Conservation (phyloP, 345 rosid genomes). For the Populus davidiana region DNA sequence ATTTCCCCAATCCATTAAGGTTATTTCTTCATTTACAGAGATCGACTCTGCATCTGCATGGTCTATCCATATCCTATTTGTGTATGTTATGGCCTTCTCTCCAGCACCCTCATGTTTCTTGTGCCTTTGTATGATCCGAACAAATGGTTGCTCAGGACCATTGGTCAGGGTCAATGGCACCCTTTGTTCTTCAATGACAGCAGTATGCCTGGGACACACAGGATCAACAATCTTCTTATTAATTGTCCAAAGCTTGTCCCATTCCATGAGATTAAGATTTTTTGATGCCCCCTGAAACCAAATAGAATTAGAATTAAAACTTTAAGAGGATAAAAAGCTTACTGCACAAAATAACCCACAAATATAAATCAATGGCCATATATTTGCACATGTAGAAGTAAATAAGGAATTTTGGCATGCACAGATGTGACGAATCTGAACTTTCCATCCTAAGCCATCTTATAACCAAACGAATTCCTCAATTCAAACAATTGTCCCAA, state of each 20-base stretch:
- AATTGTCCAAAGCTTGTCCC: conserved; percentile 98
- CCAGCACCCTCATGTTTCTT: conserved; percentile 94
- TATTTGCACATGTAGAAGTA: not conserved
- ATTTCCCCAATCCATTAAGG: conserved; percentile 95
- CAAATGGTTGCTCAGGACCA: conserved; percentile 72
- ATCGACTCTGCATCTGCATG: conserved; percentile 66
- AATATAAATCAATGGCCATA: not conserved
- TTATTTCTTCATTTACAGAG: conserved; percentile 71
- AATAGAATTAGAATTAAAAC: conserved; percentile 3
- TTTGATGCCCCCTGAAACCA: conserved; percentile 78
- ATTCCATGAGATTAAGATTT: conserved; percentile 91
- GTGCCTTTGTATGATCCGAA: conserved; percentile 74
- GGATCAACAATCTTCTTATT: conserved; percentile 92
- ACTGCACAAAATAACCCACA: not conserved
- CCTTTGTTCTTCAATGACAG: conserved; percentile 63
- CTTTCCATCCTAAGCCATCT: not conserved
- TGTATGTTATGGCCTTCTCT: conserved; percentile 78
- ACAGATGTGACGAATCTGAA: not conserved
- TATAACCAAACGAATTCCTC: not conserved
- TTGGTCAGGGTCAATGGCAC: conserved; percentile 55
- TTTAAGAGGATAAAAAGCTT: not conserved
- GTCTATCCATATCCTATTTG: conserved; percentile 77
- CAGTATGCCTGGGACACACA: conserved; percentile 92
- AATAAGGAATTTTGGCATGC: not conserved
- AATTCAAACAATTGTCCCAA: not conserved